These are phyloP conservation scores for Cryptosporidium viatorum DNA, from an alignment of 169 alveolate species.

Conservation along the genomic window DNA sequence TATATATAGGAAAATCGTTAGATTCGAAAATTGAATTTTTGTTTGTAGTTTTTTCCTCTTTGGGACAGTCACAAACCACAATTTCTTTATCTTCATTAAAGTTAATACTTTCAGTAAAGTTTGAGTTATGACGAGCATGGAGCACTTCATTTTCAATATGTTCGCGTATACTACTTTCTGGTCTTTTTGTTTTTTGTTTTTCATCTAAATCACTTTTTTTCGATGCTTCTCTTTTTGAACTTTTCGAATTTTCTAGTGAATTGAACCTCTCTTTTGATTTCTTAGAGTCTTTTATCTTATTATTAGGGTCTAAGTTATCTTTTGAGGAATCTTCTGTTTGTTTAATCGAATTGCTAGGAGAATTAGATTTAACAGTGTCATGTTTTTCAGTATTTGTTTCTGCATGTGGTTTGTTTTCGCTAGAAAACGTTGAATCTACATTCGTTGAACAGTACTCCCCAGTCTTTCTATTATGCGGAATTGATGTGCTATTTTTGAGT, in stretches of 20 bases:
- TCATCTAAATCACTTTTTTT: background rate
- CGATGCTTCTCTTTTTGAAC: background rate
- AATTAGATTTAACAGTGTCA: background rate
- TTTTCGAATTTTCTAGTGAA: background rate
- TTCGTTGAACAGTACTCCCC: background rate
- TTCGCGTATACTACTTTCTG: background rate
- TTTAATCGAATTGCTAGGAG: background rate
- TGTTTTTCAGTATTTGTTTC: background rate
- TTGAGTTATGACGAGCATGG: background rate
- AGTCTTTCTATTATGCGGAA: background rate
- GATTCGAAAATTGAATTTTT: conserved; percentile 16
- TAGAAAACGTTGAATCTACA: background rate
- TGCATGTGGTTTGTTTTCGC: background rate
- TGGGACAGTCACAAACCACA: background rate
- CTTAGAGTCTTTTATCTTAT: background rate
- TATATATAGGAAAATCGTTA: conserved; percentile 13
- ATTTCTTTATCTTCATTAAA: background rate
- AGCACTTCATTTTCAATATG: background rate
- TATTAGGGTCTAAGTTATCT: background rate
- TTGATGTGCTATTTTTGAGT: conserved; percentile 49
- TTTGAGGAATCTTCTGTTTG: background rate
- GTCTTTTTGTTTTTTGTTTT: background rate
- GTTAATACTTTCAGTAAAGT: background rate
- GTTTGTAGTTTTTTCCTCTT: background rate
- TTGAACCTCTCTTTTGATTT: background rate